These are phyloP conservation scores for Rostrohypoxylon terebratum DNA, from an alignment of 495 filamentous ascomycete genomes.

Conservation along the genomic window DNA sequence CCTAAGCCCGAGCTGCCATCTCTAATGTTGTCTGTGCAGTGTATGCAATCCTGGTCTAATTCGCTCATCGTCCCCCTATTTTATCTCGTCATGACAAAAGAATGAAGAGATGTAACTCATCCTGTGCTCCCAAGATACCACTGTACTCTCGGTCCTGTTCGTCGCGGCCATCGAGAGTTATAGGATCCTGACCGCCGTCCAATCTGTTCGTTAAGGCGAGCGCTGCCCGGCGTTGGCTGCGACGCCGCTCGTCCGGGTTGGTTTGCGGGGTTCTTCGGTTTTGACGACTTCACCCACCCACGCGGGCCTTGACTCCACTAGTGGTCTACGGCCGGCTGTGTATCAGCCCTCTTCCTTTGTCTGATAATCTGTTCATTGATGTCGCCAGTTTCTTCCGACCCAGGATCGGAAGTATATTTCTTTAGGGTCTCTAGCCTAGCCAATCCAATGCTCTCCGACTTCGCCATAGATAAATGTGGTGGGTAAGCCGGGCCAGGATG, in stretches of 20 bases:
- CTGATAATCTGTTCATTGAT: conserved; percentile 12
- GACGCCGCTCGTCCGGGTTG: conserved; percentile 15
- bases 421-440: conserved; percentile 36
- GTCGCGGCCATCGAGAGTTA: conserved; percentile 29
- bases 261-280: not conserved
- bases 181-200: not conserved
- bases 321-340: conserved; percentile 31
- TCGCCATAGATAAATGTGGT: conserved; percentile 30
- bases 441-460: conserved; percentile 29
- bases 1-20: conserved; percentile 43
- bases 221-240: conserved; percentile 15
- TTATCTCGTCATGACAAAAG: not conserved
- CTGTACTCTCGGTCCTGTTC: conserved; percentile 23
- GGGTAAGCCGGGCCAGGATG: conserved; percentile 54
- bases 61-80: not conserved
- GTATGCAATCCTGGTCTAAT: conserved; percentile 18
- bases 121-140: conserved; percentile 45
- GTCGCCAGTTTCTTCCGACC: conserved; percentile 16
- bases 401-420: conserved; percentile 38
- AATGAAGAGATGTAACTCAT: conserved; percentile 11
- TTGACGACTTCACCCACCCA: conserved; percentile 23
- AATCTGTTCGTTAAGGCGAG: not conserved
- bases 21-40: conserved; percentile 37
- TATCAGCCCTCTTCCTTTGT: conserved; percentile 42
- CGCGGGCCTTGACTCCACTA: conserved; percentile 39